Evolutionary conservation across 2,329 filamentous ascomycete genomes (phyloP), one percentile per base, ranked within the genome.

Genomic region (Ascochyta lentis): DNA sequence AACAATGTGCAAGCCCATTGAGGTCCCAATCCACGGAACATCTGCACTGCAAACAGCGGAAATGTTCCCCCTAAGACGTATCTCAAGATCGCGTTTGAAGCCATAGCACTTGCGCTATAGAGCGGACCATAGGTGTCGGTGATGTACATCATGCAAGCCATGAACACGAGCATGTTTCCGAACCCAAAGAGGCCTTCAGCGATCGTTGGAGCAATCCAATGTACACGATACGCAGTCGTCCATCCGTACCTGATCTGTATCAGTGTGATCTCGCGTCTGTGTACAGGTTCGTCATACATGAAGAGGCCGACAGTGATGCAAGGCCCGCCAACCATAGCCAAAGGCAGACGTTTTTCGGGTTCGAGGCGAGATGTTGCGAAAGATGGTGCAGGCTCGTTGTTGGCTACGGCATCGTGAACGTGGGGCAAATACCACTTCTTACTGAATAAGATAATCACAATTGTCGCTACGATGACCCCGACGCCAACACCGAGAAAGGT

Each of bases 21-120:
- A 6, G 49, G 37, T 2, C 56, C 56, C 4, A 63, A 13, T 3
- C 38, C 10, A 6, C 41, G 45, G n/a, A 58, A 63, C 58, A 68
- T 70, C 56, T 86, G 83, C 1, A 88, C 72, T 0, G 84, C 83
- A 60, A 88, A 89, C 0, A 89, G 68, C 0, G 86, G 86, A 50
- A 89, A 88, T 0, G 78, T 81, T 1, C 80, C 83, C 0, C 82
- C 83, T 7, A 87, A 77, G 0, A 71, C 70, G 58, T 87, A 89
- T 23, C 86, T 73, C 1, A 83, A 75, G 10, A 89, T 73, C 1
- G 82, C 81, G 57, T 87, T 88, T 1, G 86, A 86, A 6, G 83
- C 84, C 44, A 83, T 75, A 0, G 84, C 84, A 54, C 82, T 86
- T 0, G 86, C 85, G 0, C 85, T 81, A 9, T 83, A 81, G 13